Base-by-base conservation (phyloP, 2,329 filamentous ascomycete species). In the Ophiosphaerella herpotricha region DNA sequence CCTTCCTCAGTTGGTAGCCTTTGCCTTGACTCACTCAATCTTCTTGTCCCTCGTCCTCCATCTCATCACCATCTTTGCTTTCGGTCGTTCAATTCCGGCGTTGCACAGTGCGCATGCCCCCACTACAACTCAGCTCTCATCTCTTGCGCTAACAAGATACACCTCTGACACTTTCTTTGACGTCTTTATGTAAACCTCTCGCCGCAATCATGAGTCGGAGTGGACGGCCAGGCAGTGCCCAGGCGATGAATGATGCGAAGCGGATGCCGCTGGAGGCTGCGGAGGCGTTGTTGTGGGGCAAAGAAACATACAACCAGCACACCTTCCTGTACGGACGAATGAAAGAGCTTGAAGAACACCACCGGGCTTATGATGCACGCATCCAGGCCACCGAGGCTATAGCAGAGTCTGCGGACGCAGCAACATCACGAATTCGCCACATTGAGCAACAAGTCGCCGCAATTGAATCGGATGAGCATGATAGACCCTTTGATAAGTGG, bases 281-380 rank as follows among this genome's bases (percentile, higher is more conserved):
- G 12, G 61, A 64, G 43, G 55, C 63, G 7, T 64, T 77, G 5
- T 60, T 78, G 7, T 77, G 75, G 74, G 72, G 69, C 1, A 68
- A 74, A 24, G 72, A 75, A 39, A 61, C 76, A 26, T 72, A 73
- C 50, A 64, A 68, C 23, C 67, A 76, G 38, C 67, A 77, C 48
- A 57, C 52, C 4, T 57, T 64, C 39, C 61, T 77, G 3, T 64
- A 73, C 6, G 48, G 57, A 0, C 70, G 73, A 16, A 64, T 76
- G 60, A 63, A 68, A 39, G 49, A 58, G 8, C 63, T 77, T n/a
- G 73, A 76, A 32, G 33, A 45, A 5, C 48, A 58, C 23, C 54
- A 65, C 23, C 48, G 54, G 29, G 50, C 42, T 5, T 63, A 60
- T 38, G 52, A 64, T 26, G 24, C 47, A 2, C 61, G 63, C 9